Conservation (phyloP, 1,284 basidiomycete genomes). For the Apiotrichum laibachii region DNA sequence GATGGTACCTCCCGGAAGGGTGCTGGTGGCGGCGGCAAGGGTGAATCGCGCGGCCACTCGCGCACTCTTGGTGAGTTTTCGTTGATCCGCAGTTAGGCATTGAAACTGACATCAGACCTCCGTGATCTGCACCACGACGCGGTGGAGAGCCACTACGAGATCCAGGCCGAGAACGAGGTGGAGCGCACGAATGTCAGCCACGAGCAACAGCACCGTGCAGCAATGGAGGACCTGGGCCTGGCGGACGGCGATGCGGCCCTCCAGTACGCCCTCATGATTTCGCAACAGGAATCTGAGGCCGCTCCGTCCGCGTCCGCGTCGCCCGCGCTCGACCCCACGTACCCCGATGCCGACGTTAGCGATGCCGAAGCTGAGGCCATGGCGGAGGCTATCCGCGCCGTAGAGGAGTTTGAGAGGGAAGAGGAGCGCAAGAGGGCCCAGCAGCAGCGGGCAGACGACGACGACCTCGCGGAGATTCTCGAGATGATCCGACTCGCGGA, state of each 20-base stretch:
- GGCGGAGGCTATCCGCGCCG: constrained; percentile 17
- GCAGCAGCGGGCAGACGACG: constrained; percentile 20
- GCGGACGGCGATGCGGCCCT: constrained; percentile 42
- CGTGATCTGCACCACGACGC: constrained; percentile 36
- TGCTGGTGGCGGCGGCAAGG: constrained; percentile 27
- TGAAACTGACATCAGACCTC: constrained; percentile 24
- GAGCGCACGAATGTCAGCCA: constrained; percentile 18
- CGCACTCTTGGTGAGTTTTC: constrained; percentile 11
- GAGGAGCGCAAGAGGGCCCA: constrained; percentile 1
- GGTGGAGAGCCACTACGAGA: constrained; percentile 31
- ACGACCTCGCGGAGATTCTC: constrained; percentile 30
- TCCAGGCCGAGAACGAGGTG: constrained; percentile 26
- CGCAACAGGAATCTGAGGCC: constrained; percentile 27
- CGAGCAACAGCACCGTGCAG: constrained; percentile 25
- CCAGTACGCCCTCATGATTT: constrained; percentile 43
- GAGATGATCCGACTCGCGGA: constrained; percentile 39
- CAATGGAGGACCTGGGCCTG: constrained; percentile 38
- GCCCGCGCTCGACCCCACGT: neutral
- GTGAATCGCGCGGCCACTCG: constrained; percentile 24
- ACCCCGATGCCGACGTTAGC: constrained; percentile 1
- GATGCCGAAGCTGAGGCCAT: constrained; percentile 20
- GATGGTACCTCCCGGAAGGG: constrained; percentile 20
- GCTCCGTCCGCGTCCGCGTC: neutral
- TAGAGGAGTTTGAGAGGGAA: constrained; percentile 13
- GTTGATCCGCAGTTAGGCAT: no score